These are phyloP conservation scores for Dioscorea alata DNA, from an alignment of 106 monocot genomes.

Conservation along the genomic window DNA sequence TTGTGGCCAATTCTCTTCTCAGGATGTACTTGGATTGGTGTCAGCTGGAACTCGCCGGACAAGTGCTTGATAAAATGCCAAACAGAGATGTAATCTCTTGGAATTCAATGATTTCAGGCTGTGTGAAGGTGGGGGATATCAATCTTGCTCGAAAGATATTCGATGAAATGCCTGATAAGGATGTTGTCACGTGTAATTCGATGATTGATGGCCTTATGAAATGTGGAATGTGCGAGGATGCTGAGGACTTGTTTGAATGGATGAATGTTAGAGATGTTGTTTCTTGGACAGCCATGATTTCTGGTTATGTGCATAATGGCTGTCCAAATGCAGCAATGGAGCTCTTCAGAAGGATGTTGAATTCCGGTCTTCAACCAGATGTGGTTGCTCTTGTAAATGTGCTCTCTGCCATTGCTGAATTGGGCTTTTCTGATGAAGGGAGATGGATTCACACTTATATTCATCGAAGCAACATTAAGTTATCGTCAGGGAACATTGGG, in stretches of 20 bases:
- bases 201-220: slow-evolving; percentile 18
- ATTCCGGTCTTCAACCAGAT: slow-evolving; percentile 4
- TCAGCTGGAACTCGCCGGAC: not conserved
- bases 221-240: not conserved
- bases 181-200: slow-evolving; percentile 11
- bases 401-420: slow-evolving; percentile 13
- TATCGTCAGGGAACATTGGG: not conserved
- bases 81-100: slow-evolving; percentile 10
- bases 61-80: slow-evolving; percentile 18
- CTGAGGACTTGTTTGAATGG: slow-evolving; percentile 6
- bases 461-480: not conserved
- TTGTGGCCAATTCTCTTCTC: slow-evolving; percentile 15
- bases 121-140: not conserved
- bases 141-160: slow-evolving; percentile 6
- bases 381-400: slow-evolving; percentile 16
- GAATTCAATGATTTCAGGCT: slow-evolving; percentile 19
- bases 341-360: slow-evolving; percentile 23
- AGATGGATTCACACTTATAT: slow-evolving; percentile 22
- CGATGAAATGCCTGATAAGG: slow-evolving; percentile 20
- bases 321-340: slow-evolving; percentile 10
- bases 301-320: slow-evolving; percentile 11
- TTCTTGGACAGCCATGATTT: slow-evolving; percentile 30
- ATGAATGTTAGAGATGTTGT: slow-evolving; percentile 8
- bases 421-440: slow-evolving; percentile 14
- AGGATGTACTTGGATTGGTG: slow-evolving; percentile 15